Evolutionary conservation across 2,329 filamentous ascomycete genomes (phyloP).

Genomic region (Raffaelea arxii): DNA sequence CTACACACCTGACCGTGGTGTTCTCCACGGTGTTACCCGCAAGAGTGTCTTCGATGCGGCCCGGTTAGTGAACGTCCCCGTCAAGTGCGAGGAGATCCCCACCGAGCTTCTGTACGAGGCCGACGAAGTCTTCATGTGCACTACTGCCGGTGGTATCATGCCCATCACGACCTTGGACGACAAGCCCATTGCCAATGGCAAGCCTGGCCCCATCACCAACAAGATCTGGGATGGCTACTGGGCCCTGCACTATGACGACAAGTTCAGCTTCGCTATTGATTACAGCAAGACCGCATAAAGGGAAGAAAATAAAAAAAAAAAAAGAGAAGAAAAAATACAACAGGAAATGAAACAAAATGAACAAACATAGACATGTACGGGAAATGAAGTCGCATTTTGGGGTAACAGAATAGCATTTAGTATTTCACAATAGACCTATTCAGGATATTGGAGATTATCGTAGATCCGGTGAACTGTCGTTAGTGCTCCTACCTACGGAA

Average conservation of each 20-base stretch:
- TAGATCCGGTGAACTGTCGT: too few relatives aligned
- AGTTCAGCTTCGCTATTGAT: slow-evolving; percentile 23
- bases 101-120: slow-evolving; percentile 28
- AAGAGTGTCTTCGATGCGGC: slow-evolving; percentile 37
- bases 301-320: too few relatives aligned
- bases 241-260: slow-evolving; percentile 32
- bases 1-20: slow-evolving; percentile 36
- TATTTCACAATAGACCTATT: too few relatives aligned
- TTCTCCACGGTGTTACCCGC: slow-evolving; percentile 37
- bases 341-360: too few relatives aligned
- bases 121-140: slow-evolving; percentile 44
- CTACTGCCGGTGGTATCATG: slow-evolving; percentile 43
- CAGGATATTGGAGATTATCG: too few relatives aligned
- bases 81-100: slow-evolving; percentile 30
- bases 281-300: too few relatives aligned
- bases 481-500: too few relatives aligned
- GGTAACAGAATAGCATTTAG: too few relatives aligned
- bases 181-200: slow-evolving; percentile 27
- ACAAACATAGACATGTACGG: too few relatives aligned
- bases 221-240: slow-evolving; percentile 42
- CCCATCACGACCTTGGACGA: slow-evolving; percentile 38
- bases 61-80: slow-evolving; percentile 19
- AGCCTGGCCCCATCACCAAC: slow-evolving; percentile 34
- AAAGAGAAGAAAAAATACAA: too few relatives aligned
- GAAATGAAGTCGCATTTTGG: too few relatives aligned